These are phyloP conservation scores for Monilinia laxa DNA, from an alignment of 2,329 filamentous ascomycete genomes.

Conservation along the genomic window DNA sequence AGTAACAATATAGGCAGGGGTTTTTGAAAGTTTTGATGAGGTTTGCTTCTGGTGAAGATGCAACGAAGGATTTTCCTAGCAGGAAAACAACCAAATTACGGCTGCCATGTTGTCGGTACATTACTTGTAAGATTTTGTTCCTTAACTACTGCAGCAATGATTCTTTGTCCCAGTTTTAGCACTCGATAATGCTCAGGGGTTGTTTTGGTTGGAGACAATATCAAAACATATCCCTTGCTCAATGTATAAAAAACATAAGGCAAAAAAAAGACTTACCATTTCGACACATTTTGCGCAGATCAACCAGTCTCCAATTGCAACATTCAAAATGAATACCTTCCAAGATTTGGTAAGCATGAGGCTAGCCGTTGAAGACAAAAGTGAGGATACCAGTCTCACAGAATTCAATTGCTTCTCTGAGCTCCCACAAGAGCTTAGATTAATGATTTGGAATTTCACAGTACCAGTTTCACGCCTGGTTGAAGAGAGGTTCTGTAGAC, in stretches of 20 bases:
- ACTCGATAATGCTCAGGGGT: too few relatives aligned
- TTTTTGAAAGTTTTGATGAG: not conserved
- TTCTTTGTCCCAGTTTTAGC: too few relatives aligned
- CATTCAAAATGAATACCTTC: conserved; percentile 2
- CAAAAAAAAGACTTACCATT: not conserved
- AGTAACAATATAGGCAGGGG: too few relatives aligned
- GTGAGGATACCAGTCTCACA: too few relatives aligned
- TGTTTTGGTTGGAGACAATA: too few relatives aligned
- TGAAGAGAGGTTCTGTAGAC: not conserved
- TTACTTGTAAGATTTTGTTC: too few relatives aligned
- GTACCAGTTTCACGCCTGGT: not conserved
- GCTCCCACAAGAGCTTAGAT: not conserved
- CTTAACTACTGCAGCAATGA: too few relatives aligned
- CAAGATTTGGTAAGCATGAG: not conserved
- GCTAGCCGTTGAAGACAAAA: not conserved
- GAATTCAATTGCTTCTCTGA: not conserved
- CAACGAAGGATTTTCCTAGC: too few relatives aligned
- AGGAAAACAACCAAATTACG: too few relatives aligned
- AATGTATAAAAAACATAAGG: not conserved
- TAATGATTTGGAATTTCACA: not conserved
- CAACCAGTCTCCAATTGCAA: not conserved
- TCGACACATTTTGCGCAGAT: not conserved
- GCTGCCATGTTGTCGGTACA: too few relatives aligned
- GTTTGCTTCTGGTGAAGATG: too few relatives aligned
- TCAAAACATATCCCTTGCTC: too few relatives aligned